phyloP scores from a whole-genome alignment of 805 yeast genomes.

The Pichia eremophila region DNA sequence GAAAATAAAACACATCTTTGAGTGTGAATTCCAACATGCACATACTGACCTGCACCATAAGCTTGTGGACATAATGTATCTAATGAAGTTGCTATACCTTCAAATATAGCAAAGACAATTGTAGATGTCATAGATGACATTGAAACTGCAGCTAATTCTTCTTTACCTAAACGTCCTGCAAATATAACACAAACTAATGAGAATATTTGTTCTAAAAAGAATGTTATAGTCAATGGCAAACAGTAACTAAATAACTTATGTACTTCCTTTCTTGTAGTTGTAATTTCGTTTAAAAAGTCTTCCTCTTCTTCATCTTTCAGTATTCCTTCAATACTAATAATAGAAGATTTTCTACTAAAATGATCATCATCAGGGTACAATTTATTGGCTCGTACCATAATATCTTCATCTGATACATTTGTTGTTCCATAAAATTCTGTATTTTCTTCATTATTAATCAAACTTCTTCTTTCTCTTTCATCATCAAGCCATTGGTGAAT shows the following conservation, averaged over 20 bases:
- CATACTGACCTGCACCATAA: constrained; percentile 56
- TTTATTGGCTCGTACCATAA: constrained; percentile 19
- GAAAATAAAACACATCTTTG: constrained; percentile 61
- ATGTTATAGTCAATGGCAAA: constrained; percentile 54
- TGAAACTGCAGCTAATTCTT: constrained; percentile 68
- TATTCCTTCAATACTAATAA: constrained; percentile 9
- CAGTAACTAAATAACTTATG: constrained; percentile 33
- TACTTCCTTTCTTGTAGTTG: constrained; percentile 23
- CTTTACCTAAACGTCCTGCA: constrained; percentile 67
- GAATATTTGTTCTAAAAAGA: constrained; percentile 47
- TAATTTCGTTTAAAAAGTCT: constrained; percentile 24
- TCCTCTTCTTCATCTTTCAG: constrained; percentile 18
- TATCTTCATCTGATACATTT: constrained; percentile 12
- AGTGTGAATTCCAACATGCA: constrained; percentile 57
- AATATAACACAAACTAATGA: constrained; percentile 69
- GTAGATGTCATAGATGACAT: constrained; percentile 75
- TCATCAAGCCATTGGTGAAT: constrained; percentile 29
- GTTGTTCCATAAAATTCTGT: constrained; percentile 16
- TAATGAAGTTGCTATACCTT: constrained; percentile 66
- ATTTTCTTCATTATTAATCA: constrained; percentile 10
- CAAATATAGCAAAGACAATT: constrained; percentile 62
- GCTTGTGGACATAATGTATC: constrained; percentile 79
- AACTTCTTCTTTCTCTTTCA: constrained; percentile 27
- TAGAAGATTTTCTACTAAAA: constrained; percentile 2
- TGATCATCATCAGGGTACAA: constrained; percentile 14